A percentile compares a stretch with the other conserved stretches of the same genome.
phyloP scores from a whole-genome alignment of 1,284 basidiomycete species.

The Cerioporus squamosus region DNA sequence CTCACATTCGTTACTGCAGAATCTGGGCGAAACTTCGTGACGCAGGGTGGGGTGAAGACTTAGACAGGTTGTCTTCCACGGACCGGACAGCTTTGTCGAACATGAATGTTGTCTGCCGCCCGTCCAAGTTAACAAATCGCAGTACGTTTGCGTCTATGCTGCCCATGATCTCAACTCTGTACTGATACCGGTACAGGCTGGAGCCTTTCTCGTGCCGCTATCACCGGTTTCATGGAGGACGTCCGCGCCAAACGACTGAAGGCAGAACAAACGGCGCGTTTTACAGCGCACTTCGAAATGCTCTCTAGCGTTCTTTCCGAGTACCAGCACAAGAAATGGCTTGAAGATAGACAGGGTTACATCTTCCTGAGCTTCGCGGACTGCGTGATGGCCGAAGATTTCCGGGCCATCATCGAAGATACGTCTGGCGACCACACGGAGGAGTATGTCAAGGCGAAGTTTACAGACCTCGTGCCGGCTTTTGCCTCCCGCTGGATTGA shows the following conservation, averaged over 20 bases:
- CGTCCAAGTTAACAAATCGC: background rate
- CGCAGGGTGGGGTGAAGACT: background rate
- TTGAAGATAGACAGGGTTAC: background rate
- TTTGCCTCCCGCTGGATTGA: background rate
- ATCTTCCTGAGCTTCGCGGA: constrained; percentile 2
- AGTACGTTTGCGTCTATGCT: background rate
- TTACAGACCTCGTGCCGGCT: background rate
- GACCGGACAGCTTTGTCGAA: background rate
- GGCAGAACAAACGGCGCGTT: no score
- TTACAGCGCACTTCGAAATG: no score
- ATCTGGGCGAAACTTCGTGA: background rate
- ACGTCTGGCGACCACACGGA: background rate
- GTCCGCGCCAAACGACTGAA: no score
- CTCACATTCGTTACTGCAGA: background rate
- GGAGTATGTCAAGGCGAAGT: background rate
- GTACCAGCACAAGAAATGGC: background rate
- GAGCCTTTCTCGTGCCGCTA: no score
- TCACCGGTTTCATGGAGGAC: no score
- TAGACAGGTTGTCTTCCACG: background rate
- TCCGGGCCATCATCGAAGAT: background rate
- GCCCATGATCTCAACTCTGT: no score
- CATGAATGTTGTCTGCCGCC: background rate
- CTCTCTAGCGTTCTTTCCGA: no score
- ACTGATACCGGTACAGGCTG: no score
- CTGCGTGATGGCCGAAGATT: constrained; percentile 7